Evolutionary conservation across 1,139 yeast species (phyloP), one percentile per base, ranked within the genome.

Genomic region (Williopsis jadinii): DNA sequence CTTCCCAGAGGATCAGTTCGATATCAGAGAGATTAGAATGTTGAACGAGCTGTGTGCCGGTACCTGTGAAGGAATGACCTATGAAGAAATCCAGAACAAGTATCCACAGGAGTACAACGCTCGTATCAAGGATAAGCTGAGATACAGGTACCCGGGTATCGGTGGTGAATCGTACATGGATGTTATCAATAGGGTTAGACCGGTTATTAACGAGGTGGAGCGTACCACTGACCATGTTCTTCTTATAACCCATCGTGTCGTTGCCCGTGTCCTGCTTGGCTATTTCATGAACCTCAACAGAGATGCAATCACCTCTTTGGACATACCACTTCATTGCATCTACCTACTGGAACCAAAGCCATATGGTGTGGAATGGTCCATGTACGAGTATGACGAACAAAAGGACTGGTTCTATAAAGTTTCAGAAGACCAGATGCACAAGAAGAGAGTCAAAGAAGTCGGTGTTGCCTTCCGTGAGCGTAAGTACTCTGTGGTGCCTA

Each of bases 111-210:
- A 92, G 61, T 90, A 83, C 56, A 78, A 75, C 36, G 75, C 88
- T 15, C 73, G 97, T 46, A 66, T 86, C 51, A 69, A 71, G 36
- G 83, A 86, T 60, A 90, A 90, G 63, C 70, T 90, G 54, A 69
- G 81, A 27, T 90, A 88, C 62, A 69, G 97, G 51, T 90, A 88
- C 58, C 97, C 97, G 2, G 97, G 97, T 10, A 85, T 87, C 41
- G 96, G 97, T n/a, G 97, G 97, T 30, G 97, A 90, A 63, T 84
- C 95, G 0, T 90, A 90, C 54, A 66, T 90, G 53, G 98, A 92
- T 63, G 98, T 90, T 5, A 83, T 92, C 55, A 86, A 90, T 49
- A 72, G 98, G 46, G 70, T 92, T 45, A 71, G 95, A 44, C 95
- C 97, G 1, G 77, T 92, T 32, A 90, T 92, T 49, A 88, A 90